Evolutionary conservation across 305 asterid species (phyloP).

Genomic region (Fraxinus albicans): DNA sequence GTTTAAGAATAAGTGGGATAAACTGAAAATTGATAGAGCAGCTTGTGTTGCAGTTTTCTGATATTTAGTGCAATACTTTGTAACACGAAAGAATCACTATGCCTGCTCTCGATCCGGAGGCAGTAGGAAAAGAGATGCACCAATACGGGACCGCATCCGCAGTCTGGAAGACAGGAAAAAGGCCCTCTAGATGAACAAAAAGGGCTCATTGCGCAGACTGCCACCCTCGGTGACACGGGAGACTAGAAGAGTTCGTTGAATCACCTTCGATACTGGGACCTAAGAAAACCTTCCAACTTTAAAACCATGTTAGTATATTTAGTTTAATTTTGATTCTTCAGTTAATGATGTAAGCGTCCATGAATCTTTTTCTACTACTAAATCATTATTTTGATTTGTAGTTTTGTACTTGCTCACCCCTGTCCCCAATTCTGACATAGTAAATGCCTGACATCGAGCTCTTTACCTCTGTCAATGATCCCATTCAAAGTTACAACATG

Average conservation of each 20-base stretch:
- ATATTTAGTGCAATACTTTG: not conserved
- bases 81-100: not conserved
- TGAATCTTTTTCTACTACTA: not conserved
- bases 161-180: too few species aligned
- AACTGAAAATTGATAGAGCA: not conserved
- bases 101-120: too few species aligned
- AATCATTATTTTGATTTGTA: not conserved
- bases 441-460: not conserved
- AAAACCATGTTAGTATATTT: not conserved
- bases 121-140: too few species aligned
- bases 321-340: not conserved
- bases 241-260: too few species aligned
- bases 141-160: too few species aligned
- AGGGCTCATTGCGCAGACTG: too few species aligned
- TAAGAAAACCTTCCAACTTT: not conserved
- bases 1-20: not conserved
- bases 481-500: conserved; percentile 1
- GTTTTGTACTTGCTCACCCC: not conserved
- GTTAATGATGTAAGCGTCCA: not conserved
- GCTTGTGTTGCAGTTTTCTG: not conserved
- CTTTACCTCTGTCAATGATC: not conserved
- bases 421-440: not conserved
- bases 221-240: too few species aligned
- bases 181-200: too few species aligned
- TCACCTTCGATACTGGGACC: not conserved